phyloP scores from a whole-genome alignment of 768 basidiomycete genomes.

The Peribolospora baueri region DNA sequence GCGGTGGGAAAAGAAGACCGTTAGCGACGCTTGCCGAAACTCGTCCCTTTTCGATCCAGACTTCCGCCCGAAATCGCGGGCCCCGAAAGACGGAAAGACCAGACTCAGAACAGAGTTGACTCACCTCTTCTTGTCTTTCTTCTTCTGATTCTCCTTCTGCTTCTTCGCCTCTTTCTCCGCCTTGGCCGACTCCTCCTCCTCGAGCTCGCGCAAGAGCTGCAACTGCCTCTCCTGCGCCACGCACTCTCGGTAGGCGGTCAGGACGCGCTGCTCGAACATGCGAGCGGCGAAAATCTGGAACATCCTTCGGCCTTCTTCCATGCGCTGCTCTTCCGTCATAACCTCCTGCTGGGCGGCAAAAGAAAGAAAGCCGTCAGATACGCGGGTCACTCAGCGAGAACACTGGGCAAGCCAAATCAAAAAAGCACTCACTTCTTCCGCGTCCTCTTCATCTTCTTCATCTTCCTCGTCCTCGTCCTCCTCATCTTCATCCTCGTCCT shows the following conservation, averaged over 20 bases:
- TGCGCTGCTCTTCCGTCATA: slow-evolving; percentile 89
- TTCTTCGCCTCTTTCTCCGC: slow-evolving; percentile 77
- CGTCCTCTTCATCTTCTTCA: slow-evolving; percentile 35
- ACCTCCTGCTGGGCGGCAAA: slow-evolving; percentile 23
- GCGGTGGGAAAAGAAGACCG: background rate
- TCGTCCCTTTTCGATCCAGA: background rate
- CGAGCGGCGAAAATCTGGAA: slow-evolving; percentile 98
- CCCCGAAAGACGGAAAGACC: slow-evolving; percentile 2
- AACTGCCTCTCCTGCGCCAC: slow-evolving; percentile 87
- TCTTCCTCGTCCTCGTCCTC: slow-evolving; percentile 41
- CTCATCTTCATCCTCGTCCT: slow-evolving; percentile 35
- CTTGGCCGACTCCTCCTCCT: slow-evolving; percentile 70
- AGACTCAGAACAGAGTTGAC: slow-evolving; percentile 9
- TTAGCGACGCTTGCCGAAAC: background rate
- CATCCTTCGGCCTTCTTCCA: slow-evolving; percentile 98
- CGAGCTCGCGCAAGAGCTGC: slow-evolving; percentile 77
- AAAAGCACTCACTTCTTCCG: slow-evolving; percentile 24
- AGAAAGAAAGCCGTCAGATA: background rate
- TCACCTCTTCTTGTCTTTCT: slow-evolving; percentile 94
- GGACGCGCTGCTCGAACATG: slow-evolving; percentile 97
- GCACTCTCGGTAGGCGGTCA: slow-evolving; percentile 74
- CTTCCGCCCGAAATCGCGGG: background rate
- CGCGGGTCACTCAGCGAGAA: background rate
- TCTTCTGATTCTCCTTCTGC: slow-evolving; percentile 87
- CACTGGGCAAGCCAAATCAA: background rate